A percentile compares a stretch with the other conserved stretches of the same genome.
Conservation (phyloP, 73 alveolate genomes). For the Paraurostyla sp. region DNA sequence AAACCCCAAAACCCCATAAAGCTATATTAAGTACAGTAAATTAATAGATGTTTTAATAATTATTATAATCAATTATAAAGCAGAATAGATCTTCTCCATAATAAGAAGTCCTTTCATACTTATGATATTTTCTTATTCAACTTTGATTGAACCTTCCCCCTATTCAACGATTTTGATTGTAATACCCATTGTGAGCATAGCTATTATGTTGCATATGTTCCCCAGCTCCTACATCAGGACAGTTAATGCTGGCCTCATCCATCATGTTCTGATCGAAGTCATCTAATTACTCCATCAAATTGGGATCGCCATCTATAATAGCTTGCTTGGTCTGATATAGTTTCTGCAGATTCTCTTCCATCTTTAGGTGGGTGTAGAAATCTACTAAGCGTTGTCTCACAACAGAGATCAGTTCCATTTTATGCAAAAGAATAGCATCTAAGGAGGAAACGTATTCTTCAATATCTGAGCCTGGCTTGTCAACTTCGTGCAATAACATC, state of each 20-base stretch:
- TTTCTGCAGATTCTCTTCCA: constrained; percentile 74
- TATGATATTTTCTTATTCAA: too few species aligned
- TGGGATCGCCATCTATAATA: constrained; percentile 10
- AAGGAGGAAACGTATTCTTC: constrained; percentile 95
- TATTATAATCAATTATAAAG: too few species aligned
- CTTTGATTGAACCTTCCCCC: too few species aligned
- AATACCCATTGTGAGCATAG: background rate
- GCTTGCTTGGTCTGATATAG: constrained; percentile 58
- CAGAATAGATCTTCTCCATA: too few species aligned
- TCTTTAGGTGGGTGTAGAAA: constrained; percentile 75
- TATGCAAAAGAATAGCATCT: constrained; percentile 89
- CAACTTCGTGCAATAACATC: constrained; percentile 97
- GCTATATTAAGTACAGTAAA: too few species aligned
- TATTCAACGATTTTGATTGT: background rate
- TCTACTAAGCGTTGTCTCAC: constrained; percentile 71
- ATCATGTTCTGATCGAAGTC: constrained; percentile 60
- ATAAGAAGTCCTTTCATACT: too few species aligned
- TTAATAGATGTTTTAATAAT: too few species aligned
- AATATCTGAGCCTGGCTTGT: constrained; percentile 99
- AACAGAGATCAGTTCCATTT: constrained; percentile 82
- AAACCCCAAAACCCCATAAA: too few species aligned
- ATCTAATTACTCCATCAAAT: constrained; percentile 43
- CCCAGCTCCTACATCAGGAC: background rate
- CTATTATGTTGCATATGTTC: background rate
- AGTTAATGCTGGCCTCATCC: constrained; percentile 59